A percentile compares a stretch with the other conserved stretches of the same genome.
These are phyloP conservation scores for Chaetoscypha palmicola DNA, from an alignment of 2,329 filamentous ascomycete genomes.

Conservation along the genomic window DNA sequence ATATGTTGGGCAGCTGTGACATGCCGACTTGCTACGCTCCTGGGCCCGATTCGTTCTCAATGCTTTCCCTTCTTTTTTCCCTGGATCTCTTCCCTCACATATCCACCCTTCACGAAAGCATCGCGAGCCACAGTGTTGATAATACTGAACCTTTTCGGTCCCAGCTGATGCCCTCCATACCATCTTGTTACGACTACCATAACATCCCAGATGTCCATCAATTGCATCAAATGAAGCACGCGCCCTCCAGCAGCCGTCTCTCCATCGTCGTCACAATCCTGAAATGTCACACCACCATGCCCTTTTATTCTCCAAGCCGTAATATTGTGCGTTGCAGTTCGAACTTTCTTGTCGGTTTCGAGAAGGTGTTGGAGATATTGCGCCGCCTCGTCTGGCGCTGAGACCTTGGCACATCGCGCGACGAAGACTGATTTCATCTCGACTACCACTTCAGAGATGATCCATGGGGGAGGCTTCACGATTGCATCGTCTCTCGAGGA, in stretches of 20 bases:
- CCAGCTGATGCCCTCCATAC: constrained; percentile 88
- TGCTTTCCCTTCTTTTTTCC: constrained; percentile 36
- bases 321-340: constrained; percentile 91
- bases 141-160: constrained; percentile 80
- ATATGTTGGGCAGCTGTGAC: too few species aligned
- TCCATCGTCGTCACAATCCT: constrained; percentile 95
- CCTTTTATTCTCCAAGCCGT: constrained; percentile 82
- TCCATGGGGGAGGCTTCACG: constrained; percentile 47
- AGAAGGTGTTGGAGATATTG: constrained; percentile 68
- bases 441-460: constrained; percentile 61
- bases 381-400: constrained; percentile 63
- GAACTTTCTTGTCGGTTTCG: constrained; percentile 73
- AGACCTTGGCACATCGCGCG: constrained; percentile 65
- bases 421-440: constrained; percentile 88
- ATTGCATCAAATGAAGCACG: constrained; percentile 81
- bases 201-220: constrained; percentile 90
- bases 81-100: constrained; percentile 47
- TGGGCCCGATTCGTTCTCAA: too few species aligned
- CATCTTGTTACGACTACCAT: constrained; percentile 91
- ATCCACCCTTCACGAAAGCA: constrained; percentile 70
- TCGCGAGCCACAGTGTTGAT: constrained; percentile 86
- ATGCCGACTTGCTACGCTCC: too few species aligned
- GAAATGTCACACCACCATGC: constrained; percentile 48
- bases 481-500: constrained; percentile 11
- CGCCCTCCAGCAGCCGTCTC: constrained; percentile 86